Evolutionary conservation across 495 filamentous ascomycete genomes (phyloP), one percentile per base, ranked within the genome.

Genomic region (Halenospora varia): DNA sequence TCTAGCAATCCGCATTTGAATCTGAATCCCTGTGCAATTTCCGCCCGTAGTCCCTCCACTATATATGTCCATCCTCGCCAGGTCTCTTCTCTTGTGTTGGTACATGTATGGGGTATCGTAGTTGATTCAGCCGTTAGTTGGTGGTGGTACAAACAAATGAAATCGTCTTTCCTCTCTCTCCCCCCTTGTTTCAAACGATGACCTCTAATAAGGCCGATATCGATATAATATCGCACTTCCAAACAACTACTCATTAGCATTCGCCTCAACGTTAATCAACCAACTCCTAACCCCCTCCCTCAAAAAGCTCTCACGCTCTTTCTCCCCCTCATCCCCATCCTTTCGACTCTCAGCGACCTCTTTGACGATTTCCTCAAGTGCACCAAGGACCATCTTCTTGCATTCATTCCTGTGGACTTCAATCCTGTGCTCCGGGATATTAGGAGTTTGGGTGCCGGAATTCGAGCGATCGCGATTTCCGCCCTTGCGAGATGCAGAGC

Each of bases 271-370:
- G 62, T 80, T 77, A 45, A 72, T 68, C 58, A 88, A 75, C 85
- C 85, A 88, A 64, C 73, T 78, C 40, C 82, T 75, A 46, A 88
- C 79, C 6, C 83, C 85, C 58, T 88, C 83, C 49, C 83, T 74
- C 50, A 88, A 62, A 9, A 81, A 80, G 60, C 82, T 84, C 49
- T 86, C 60, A 46, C 57, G 56, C 62, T 74, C 53, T 18, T 46
- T 46, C 40, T 51, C 60, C 15, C 62, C 65, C 24, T 75, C 73
- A 3, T 68, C 73, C 41, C 73, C 74, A 40, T 76, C 76, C 11
- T 70, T 73, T 45, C 73, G 75, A 56, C 79, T 74, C 49, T 87
- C 84, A 0, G 74, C 76, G 2, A 76, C 80, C 39, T 86, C 83
- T 53, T 74, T 76, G 29, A 84, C 84, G 19, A 88, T 78, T 59